Evolutionary conservation across 2,329 filamentous ascomycete species (phyloP), one percentile per base, ranked within the genome.

Genomic region (Pseudogymnoascus sp.): DNA sequence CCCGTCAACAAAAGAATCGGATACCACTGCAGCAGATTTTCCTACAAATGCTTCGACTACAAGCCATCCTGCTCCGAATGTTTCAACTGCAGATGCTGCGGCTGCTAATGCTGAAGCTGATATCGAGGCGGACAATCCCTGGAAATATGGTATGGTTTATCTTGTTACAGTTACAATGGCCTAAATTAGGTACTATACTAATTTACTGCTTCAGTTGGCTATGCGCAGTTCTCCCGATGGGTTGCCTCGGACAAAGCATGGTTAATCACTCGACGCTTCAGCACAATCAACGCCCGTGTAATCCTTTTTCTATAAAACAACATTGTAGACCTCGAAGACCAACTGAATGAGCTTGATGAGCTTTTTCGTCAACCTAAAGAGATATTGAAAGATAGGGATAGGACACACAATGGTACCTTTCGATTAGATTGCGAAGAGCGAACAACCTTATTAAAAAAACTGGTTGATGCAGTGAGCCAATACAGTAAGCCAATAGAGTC

Each of bases 361-460:
- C 6, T 44, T 25, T n/a, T 6, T 44, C 25, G 41, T 13, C 36
- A 15, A 15, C 8, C 36, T 15, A 17, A 39, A 63, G 29, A 62
- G 25, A 7, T 61, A 38, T 39, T 62, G 42, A 27, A 44, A 6
- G 9, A 58, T 41, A 25, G 4, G 33, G 21, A 36, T 4, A 4
- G 15, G 5, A 29, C n/a, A 7, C 42, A 65, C 39, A 65, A 65
- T 17, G 61, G 61, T 1, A 39, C 59, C 6, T 65, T 65, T 51
- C 42, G 63, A 39, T 27, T 48, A 7, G 58, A 60, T 9, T 8
- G 31, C 55, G 33, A 27, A n/a, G 4, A 15, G 8, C 58, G 58
- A 2, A 39, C 33, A 39, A n/a, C 5, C 3, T 13, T 60, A 4
- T 27, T 60, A n/a, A 5, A 60, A 2, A 17, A 35, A 4, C 58